phyloP scores from a whole-genome alignment of 2,329 filamentous ascomycete genomes.

The Bipolaris oryzae region DNA sequence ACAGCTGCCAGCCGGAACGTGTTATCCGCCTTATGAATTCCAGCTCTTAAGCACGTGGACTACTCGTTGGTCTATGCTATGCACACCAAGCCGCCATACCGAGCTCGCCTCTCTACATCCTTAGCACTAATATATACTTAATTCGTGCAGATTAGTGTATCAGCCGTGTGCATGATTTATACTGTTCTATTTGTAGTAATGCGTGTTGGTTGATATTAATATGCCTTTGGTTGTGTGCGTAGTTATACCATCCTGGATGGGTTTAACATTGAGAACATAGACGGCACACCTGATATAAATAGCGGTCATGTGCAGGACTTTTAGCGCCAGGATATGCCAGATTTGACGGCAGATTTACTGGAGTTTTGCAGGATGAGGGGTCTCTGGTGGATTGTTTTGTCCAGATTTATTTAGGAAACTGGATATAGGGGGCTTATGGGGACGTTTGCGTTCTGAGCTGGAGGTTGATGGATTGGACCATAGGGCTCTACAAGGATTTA shows the following conservation, averaged over 20 bases:
- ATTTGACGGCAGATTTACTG: conserved; percentile 14
- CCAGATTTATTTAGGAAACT: too few species aligned
- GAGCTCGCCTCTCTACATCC: conserved; percentile 19
- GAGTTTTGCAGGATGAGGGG: conserved; percentile 2
- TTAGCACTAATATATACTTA: conserved; percentile 16
- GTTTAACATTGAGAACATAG: conserved; percentile 13
- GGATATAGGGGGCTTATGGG: conserved; percentile 4
- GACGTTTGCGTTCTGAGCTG: conserved; percentile 14
- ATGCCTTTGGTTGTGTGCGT: conserved; percentile 14
- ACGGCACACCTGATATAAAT: conserved; percentile 14
- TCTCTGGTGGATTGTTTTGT: neutral
- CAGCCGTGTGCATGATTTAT: conserved; percentile 8
- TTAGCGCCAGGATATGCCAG: conserved; percentile 13
- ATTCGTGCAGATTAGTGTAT: conserved; percentile 10
- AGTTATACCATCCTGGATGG: conserved; percentile 17
- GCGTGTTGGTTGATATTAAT: conserved; percentile 14
- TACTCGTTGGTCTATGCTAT: conserved; percentile 14
- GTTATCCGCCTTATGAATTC: conserved; percentile 10
- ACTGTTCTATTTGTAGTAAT: conserved; percentile 16
- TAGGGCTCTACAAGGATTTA: conserved; percentile 19
- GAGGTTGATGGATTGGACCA: conserved; percentile 10
- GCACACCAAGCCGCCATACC: conserved; percentile 18
- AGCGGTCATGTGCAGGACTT: conserved; percentile 16
- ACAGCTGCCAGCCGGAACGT: conserved; percentile 6
- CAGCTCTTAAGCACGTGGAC: conserved; percentile 19